Evolutionary conservation across 1,284 basidiomycete genomes (phyloP).

Genomic region (Wolfiporia cocos): DNA sequence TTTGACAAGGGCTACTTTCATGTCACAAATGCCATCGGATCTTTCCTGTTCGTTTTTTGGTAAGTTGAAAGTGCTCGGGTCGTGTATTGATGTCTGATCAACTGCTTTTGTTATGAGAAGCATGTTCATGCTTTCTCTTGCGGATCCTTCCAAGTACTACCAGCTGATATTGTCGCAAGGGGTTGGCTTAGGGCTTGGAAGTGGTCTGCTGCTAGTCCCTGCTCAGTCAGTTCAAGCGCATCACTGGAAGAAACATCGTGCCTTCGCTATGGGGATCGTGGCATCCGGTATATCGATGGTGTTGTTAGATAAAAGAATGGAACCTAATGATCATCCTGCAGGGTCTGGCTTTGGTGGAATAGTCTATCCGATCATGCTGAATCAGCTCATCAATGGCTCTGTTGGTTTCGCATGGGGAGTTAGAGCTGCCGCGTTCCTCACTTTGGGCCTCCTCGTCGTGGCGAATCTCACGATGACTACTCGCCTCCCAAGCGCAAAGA

Average conservation of each 20-base stretch:
- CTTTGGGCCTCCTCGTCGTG: slow-evolving; percentile 2
- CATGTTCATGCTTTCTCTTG: slow-evolving; percentile 23
- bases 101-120: slow-evolving; percentile 7
- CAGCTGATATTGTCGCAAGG: slow-evolving; percentile 23
- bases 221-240: slow-evolving; percentile 9
- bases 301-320: background rate
- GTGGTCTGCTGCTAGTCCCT: slow-evolving; percentile 29
- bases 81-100: no score
- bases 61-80: background rate
- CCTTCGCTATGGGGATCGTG: slow-evolving; percentile 16
- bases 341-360: slow-evolving; percentile 17
- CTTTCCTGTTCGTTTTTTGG: slow-evolving; percentile 8
- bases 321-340: background rate
- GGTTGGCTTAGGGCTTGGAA: slow-evolving; percentile 37
- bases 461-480: slow-evolving; percentile 9
- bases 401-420: slow-evolving; percentile 1
- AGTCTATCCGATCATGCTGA: slow-evolving; percentile 3
- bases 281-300: slow-evolving; percentile 17
- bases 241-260: slow-evolving; percentile 10
- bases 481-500: background rate
- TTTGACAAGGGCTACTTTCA: slow-evolving; percentile 23
- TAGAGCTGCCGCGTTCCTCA: background rate
- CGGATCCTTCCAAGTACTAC: slow-evolving; percentile 17
- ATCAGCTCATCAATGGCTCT: background rate
- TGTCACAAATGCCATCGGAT: background rate